A percentile compares a stretch with the other conserved stretches of the same genome.
These are phyloP conservation scores for Hsuehochloa calcarea DNA, from an alignment of 176 grass and related monocot species.

Conservation along the genomic window DNA sequence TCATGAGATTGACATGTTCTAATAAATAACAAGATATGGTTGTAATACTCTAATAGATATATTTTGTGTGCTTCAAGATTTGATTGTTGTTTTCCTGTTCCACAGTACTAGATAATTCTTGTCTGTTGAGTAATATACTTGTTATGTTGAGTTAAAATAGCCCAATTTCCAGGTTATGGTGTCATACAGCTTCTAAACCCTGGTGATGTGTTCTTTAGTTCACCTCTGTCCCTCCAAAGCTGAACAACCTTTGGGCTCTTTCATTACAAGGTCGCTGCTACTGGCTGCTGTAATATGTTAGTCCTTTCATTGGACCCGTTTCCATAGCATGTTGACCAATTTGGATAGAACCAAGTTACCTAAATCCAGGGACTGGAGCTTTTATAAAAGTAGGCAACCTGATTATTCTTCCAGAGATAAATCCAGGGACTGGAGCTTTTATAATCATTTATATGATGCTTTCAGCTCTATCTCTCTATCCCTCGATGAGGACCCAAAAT, in stretches of 20 bases:
- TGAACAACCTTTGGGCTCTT: constrained; percentile 5
- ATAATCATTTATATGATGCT: no score
- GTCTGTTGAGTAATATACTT: neutral
- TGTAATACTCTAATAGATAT: no score
- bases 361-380: constrained; percentile 28
- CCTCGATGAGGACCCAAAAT: neutral
- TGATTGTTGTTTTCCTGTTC: neutral
- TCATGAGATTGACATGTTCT: no score
- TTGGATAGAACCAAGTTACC: constrained; percentile 29
- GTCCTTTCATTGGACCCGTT: neutral
- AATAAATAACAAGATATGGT: no score
- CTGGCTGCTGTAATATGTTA: constrained; percentile 24
- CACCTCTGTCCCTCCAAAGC: constrained; percentile 24
- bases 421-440: no score
- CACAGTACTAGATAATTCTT: neutral
- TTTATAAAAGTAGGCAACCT: constrained; percentile 44
- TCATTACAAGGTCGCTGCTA: constrained; percentile 12
- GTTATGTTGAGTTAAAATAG: constrained; percentile 8
- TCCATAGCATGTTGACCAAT: constrained; percentile 12
- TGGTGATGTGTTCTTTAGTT: constrained; percentile 22
- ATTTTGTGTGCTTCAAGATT: no score
- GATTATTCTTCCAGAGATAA: constrained; percentile 58
- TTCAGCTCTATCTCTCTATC: no score
- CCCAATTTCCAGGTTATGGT: neutral
- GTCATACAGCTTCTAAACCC: neutral